These are phyloP conservation scores for Takakia lepidozioides DNA, from an alignment of 225 moss, liverwort and hornwort species.

Conservation along the genomic window DNA sequence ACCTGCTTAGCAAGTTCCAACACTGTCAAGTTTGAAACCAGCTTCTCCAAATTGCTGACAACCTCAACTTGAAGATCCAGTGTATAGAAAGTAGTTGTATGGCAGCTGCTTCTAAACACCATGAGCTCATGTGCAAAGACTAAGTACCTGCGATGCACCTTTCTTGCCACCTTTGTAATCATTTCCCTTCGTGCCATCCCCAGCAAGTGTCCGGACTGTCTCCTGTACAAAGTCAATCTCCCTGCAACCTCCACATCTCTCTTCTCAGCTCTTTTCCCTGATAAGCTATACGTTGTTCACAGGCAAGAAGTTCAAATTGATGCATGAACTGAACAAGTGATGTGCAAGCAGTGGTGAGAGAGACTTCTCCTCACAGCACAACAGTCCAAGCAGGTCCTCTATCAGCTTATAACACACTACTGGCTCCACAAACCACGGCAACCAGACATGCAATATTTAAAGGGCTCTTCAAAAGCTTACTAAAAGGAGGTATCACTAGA, in stretches of 20 bases:
- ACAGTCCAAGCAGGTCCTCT: too few species aligned
- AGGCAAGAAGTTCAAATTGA: too few species aligned
- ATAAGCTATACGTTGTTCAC: too few species aligned
- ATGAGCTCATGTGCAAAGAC: too few species aligned
- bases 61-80: too few species aligned
- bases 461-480: neutral
- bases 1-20: slow-evolving; percentile 22
- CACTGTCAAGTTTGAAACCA: too few species aligned
- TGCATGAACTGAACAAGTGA: too few species aligned
- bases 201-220: slow-evolving; percentile 73
- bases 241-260: slow-evolving; percentile 24
- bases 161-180: slow-evolving; percentile 87
- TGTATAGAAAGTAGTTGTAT: neutral
- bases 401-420: too few species aligned
- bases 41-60: too few species aligned
- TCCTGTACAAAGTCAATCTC: slow-evolving; percentile 84
- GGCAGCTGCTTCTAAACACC: slow-evolving; percentile 3
- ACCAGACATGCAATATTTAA: too few species aligned
- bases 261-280: slow-evolving; percentile 23
- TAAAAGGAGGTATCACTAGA: neutral
- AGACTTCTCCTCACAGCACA: neutral
- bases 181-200: slow-evolving; percentile 81
- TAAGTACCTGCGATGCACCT: slow-evolving; percentile 58
- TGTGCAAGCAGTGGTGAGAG: neutral
- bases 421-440: too few species aligned